Base-by-base conservation (phyloP, 345 rosid genomes). In the Carallia pectinifolia region DNA sequence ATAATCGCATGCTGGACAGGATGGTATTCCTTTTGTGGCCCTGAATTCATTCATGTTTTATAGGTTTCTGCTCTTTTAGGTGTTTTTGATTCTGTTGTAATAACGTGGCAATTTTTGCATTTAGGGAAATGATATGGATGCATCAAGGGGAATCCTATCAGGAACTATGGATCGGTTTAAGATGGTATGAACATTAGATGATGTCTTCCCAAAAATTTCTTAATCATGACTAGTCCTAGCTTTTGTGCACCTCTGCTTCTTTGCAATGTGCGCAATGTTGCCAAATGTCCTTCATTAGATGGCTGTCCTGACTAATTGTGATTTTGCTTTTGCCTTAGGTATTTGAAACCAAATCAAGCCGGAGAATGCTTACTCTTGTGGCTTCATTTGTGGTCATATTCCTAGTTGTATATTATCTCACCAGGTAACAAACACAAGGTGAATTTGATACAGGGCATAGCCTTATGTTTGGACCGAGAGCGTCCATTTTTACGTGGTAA, bases 151-250 rank as follows among this genome's bases (percentile, higher is more conserved):
- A 62, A 38, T 88, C 61, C 90, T 91, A 36, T 91, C 97, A 13
- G 97, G 98, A 81, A 93, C 98, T 48, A 93, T 93, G 98, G 97
- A 91, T 79, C 87, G 89, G 62, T 87, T 93, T 74, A 93, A 93
- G 85, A 93, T 76, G 94, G 98, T 91, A 84, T 48, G 78, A 40
- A 7, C 12, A 29, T 59, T 60, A 30, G 40, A 18, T 64, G 44
- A 29, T 29, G 3, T 44, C 12, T 44, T 44, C 50, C 50, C 50
- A 44, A 10, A 12, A 44, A 12, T 12, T 44, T 4, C 5, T 12
- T 44, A 44, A 44, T 44, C 16, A 44, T 44, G 50, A 12, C 16
- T 44, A 44, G 50, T 12, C 17, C 16, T 44, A 44, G 17, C 16
- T 3, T 44, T 13, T 44, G 50, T 13, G 16, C 50, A 44, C 10